Evolutionary conservation across 805 yeast species (phyloP), one percentile per base, ranked within the genome.

Genomic region (Saccharomyces kudriavzevii): DNA sequence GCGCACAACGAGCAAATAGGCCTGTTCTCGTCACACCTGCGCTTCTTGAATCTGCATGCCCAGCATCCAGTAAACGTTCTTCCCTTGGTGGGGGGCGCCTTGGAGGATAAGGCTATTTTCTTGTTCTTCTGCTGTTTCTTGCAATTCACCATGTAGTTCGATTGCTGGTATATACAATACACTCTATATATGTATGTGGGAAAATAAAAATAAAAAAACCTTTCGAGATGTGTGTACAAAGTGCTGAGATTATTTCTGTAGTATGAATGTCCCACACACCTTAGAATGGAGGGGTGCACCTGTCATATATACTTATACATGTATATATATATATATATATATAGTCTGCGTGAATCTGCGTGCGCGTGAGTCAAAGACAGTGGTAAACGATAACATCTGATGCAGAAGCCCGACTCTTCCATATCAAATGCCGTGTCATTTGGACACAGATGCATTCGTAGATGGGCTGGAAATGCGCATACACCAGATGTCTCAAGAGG

Each of bases 61-160:
- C 72, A 68, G 52, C 72, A 68, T 5, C 70, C 70, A 5, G 68
- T 67, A 26, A 68, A 68, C 1, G 66, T 64, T 54, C 72, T 62
- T 10, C 62, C 64, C 47, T 56, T 58, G 45, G 55, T 49, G 28
- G 28, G 29, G 48, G 28, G 20, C 11, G 31, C 29, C 22, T 45
- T 45, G 5, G 28, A 26, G 20, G 29, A 26, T 14, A 14, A 8
- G 31, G 17, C 22, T 27, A 27, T 5, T 9, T 26, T 45, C 29
- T 27, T 45, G 17, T 11, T 22, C 14, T 31, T 20, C 22, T 45
- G 29, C 13, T 25, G 48, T 14, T n/a, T 45, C 48, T 45, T 45
- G n/a, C 48, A 5, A 27, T 27, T 25, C 31, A 45, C 48, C 29
- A 26, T 27, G 20, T 14, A 2, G 48, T 27, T 20, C 30, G 2